phyloP scores from a whole-genome alignment of 805 yeast species.

The Sugiyamaella chiloensis region DNA sequence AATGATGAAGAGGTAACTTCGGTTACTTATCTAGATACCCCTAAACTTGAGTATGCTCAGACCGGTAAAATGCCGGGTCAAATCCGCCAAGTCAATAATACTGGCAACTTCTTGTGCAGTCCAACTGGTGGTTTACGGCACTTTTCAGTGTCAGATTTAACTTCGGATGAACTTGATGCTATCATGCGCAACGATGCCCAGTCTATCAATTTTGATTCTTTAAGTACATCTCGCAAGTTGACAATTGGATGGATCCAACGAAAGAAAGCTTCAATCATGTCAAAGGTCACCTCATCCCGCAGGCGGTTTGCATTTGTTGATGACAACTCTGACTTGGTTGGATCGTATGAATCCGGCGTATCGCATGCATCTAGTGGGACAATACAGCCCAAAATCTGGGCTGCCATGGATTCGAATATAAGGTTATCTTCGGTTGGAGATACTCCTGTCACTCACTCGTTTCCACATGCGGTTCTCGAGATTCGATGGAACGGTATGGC shows the following conservation, averaged over 20 bases:
- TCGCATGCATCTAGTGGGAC: conserved; percentile 1
- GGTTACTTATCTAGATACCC: conserved; percentile 37
- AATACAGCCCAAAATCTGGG: conserved; percentile 32
- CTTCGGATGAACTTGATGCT: conserved; percentile 5
- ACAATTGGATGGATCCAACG: conserved; percentile 37
- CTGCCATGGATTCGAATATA: conserved; percentile 34
- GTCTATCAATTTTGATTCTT: conserved; percentile 13
- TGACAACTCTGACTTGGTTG: conserved; percentile 8
- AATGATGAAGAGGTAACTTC: background rate
- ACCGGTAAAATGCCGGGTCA: conserved; percentile 40
- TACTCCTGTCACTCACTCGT: conserved; percentile 21
- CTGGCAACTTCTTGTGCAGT: conserved; percentile 27
- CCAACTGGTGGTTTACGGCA: conserved; percentile 40
- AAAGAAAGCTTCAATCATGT: conserved; percentile 28
- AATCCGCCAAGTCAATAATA: conserved; percentile 26
- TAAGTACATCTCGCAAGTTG: conserved; percentile 25
- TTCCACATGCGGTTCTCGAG: conserved; percentile 51
- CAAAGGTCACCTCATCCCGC: conserved; percentile 26
- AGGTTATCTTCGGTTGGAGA: conserved; percentile 14
- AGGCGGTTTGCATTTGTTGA: conserved; percentile 25
- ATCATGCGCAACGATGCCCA: conserved; percentile 10
- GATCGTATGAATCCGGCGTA: conserved; percentile 1
- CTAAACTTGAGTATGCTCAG: conserved; percentile 35
- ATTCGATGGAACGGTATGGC: conserved; percentile 42
- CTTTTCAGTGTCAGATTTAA: conserved; percentile 24